Evolutionary conservation across 2,329 filamentous ascomycete genomes (phyloP).

Genomic region (Fusarium tupiense): DNA sequence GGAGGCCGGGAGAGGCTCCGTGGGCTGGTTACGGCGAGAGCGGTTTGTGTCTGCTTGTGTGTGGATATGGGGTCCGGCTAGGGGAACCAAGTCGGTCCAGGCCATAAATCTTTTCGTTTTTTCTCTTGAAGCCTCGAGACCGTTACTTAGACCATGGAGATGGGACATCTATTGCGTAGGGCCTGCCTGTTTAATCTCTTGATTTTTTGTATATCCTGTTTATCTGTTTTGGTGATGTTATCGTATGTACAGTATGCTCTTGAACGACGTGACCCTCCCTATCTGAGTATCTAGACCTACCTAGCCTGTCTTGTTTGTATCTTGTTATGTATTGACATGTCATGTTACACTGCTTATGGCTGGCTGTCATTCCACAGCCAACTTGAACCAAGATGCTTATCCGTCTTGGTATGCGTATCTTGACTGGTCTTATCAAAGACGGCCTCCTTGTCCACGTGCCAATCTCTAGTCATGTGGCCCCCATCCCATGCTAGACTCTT

Average conservation of each 20-base stretch:
- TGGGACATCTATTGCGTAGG: slow-evolving; percentile 48
- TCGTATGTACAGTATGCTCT: background rate
- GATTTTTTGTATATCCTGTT: slow-evolving; percentile 37
- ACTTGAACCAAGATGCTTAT: background rate
- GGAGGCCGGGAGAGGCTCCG: slow-evolving; percentile 27
- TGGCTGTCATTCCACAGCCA: background rate
- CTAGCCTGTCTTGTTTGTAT: background rate
- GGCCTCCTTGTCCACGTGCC: slow-evolving; percentile 23
- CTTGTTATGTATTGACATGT: background rate
- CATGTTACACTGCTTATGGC: background rate
- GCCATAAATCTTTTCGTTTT: slow-evolving; percentile 61
- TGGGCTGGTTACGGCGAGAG: slow-evolving; percentile 36
- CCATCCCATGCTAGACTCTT: slow-evolving; percentile 30
- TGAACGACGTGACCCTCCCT: background rate
- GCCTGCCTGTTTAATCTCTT: slow-evolving; percentile 47
- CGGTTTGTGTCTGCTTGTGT: slow-evolving; percentile 40
- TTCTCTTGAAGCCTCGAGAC: slow-evolving; percentile 51
- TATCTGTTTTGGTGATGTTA: slow-evolving; percentile 4
- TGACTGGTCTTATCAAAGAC: slow-evolving; percentile 20
- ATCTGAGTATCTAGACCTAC: background rate
- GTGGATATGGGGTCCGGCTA: slow-evolving; percentile 39
- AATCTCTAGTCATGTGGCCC: slow-evolving; percentile 30
- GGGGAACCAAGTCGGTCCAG: slow-evolving; percentile 48
- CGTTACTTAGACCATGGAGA: slow-evolving; percentile 52
- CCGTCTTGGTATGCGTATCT: background rate